These are phyloP conservation scores for Malus asiatica DNA, from an alignment of 306 rosid genomes.

Conservation along the genomic window DNA sequence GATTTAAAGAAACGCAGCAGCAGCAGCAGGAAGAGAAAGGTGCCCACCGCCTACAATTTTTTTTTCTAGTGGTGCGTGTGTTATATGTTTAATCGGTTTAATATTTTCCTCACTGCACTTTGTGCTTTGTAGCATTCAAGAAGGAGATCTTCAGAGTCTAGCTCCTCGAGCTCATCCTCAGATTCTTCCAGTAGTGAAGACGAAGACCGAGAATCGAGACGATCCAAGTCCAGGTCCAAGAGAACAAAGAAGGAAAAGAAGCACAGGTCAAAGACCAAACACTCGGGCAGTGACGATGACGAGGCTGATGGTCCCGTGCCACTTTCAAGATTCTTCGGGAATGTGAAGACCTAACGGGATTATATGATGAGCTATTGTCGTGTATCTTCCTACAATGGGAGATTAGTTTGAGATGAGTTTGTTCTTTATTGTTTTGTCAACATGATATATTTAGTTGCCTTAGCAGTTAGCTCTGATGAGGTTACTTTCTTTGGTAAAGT, in stretches of 20 bases:
- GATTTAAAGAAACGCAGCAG: slow-evolving; percentile 73
- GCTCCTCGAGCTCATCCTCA: slow-evolving; percentile 61
- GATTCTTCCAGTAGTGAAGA: slow-evolving; percentile 63
- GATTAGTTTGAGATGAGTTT: slow-evolving; percentile 22
- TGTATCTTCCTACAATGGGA: slow-evolving; percentile 38
- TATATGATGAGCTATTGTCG: slow-evolving; percentile 2
- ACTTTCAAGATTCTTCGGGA: slow-evolving; percentile 85
- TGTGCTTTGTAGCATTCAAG: slow-evolving; percentile 63
- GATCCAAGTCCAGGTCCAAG: slow-evolving; percentile 80
- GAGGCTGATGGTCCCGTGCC: slow-evolving; percentile 73
- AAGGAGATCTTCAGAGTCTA: slow-evolving; percentile 63
- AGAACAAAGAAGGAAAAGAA: slow-evolving; percentile 80
- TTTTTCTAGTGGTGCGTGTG: neutral
- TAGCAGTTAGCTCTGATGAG: slow-evolving; percentile 10
- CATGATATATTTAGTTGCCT: slow-evolving; percentile 29
- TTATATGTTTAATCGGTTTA: neutral
- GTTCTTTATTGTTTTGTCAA: slow-evolving; percentile 23
- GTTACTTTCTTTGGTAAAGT: neutral
- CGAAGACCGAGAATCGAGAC: slow-evolving; percentile 62
- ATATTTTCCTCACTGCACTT: slow-evolving; percentile 5
- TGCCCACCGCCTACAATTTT: slow-evolving; percentile 21
- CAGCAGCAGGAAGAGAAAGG: slow-evolving; percentile 79
- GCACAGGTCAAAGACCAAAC: slow-evolving; percentile 62
- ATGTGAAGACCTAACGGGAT: slow-evolving; percentile 39
- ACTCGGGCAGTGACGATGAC: slow-evolving; percentile 37